Base-by-base conservation (phyloP, 192 early-diverging fungal genomes). In the Linnemannia schmuckeri region DNA sequence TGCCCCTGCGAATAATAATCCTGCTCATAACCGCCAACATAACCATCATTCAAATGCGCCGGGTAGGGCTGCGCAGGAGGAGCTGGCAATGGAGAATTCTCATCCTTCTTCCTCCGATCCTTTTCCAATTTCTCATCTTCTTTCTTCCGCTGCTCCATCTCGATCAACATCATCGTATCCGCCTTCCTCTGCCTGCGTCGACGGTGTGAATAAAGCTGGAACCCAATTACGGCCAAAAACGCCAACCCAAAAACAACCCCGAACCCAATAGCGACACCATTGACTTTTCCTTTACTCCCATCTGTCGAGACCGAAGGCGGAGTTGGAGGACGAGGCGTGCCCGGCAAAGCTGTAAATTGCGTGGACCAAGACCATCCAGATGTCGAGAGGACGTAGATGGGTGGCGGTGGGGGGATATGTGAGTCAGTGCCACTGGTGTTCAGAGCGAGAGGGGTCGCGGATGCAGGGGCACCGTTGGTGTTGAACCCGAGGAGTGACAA, bases 401-500 rank as follows among this genome's bases (percentile, higher is more conserved):
- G 52, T 38, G 84, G 84, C 13, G 70, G 30, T 4, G 79, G 61
- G 8, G 81, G 81, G 3, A 77, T 49, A 0, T 75, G 57, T 5
- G 70, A 37, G 4, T 76, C 41, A 0, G 76, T 75, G 0, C 46
- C 57, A 22, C 61, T 7, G 20, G 15, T 42, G 12, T 18, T 41
- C 6, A 74, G 18, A 46, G 66, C 18, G 5, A 33, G 35, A 37
- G 83, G 61, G 9, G 61, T 66, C 9, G 61, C n/a, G 77, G 68
- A 74, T 24, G 79, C 75, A 7, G 84, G 84, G 42, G 47, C 78
- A 18, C 77, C 75, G 49, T 86, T 86, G 41, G 52, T 38, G 55
- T 86, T 86, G 71, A 86, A 86, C 8, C 84, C 84, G 3, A 86
- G 33, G 8, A 86, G 40, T 1, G 84, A 77, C 22, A 86, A 27